A percentile compares a stretch with the other conserved stretches of the same genome.
Conservation (phyloP, 2,329 filamentous ascomycete species). For the Botrytis medusae region DNA sequence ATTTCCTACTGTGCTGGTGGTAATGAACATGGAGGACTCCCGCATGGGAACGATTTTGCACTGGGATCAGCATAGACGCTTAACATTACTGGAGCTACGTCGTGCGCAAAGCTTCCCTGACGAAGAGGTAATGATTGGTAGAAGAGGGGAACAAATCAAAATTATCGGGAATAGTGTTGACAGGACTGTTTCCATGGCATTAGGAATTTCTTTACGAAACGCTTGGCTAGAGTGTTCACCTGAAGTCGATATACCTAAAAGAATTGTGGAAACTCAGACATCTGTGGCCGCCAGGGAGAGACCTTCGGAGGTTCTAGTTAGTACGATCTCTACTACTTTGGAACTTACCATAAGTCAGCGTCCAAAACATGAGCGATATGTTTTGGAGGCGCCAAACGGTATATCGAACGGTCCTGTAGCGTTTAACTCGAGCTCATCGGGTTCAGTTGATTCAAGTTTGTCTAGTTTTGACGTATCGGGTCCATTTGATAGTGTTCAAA, state of each 20-base stretch:
- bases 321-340: background rate
- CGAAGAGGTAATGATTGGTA: constrained; percentile 66
- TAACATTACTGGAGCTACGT: constrained; percentile 66
- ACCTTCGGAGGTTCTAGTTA: background rate
- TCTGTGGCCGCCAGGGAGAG: background rate
- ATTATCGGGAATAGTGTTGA: constrained; percentile 78
- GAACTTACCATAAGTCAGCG: background rate
- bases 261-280: background rate
- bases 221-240: constrained; percentile 47
- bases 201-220: constrained; percentile 64
- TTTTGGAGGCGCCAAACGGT: background rate
- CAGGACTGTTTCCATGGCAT: constrained; percentile 62
- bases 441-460: background rate
- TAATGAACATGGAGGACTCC: constrained; percentile 50
- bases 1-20: constrained; percentile 64
- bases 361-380: background rate
- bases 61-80: constrained; percentile 60
- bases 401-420: background rate
- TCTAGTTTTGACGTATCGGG: background rate
- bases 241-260: constrained; percentile 17
- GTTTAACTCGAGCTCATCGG: background rate
- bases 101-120: constrained; percentile 71
- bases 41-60: constrained; percentile 59
- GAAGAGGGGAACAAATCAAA: constrained; percentile 54
- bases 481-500: background rate